These are phyloP conservation scores for Phytophthora ohioensis DNA, from an alignment of 352 stramenopile species.

Conservation along the genomic window DNA sequence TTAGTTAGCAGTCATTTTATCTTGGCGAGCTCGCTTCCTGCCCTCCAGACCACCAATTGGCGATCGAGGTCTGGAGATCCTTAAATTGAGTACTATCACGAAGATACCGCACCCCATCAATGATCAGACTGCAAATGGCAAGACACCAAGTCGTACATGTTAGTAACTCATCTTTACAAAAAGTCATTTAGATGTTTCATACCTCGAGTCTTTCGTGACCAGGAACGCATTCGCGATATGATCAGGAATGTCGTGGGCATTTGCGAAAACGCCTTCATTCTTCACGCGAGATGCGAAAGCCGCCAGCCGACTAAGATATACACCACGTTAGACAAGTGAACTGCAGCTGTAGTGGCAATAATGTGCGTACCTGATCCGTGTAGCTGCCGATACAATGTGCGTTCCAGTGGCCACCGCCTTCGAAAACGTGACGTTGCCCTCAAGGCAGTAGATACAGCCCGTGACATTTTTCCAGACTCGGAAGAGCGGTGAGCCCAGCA, in stretches of 20 bases:
- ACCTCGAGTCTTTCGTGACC: slow-evolving; percentile 70
- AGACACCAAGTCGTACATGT: slow-evolving; percentile 4
- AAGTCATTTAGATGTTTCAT: not conserved
- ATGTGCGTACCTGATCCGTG: slow-evolving; percentile 50
- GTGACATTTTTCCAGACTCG: slow-evolving; percentile 83
- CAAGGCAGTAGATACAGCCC: slow-evolving; percentile 72
- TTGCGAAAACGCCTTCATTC: slow-evolving; percentile 56
- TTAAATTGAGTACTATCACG: slow-evolving; percentile 63
- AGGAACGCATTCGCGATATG: slow-evolving; percentile 63
- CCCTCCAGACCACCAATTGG: slow-evolving; percentile 54
- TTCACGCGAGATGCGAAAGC: slow-evolving; percentile 57
- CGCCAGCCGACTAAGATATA: slow-evolving; percentile 44
- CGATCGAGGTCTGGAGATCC: slow-evolving; percentile 49
- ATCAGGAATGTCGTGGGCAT: slow-evolving; percentile 70
- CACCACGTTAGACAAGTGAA: slow-evolving; percentile 5
- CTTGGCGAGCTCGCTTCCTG: slow-evolving; percentile 6
- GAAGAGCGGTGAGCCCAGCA: slow-evolving; percentile 73
- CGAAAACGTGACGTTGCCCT: slow-evolving; percentile 68
- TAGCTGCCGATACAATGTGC: slow-evolving; percentile 62
- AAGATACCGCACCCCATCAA: slow-evolving; percentile 65
- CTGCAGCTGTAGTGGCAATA: not conserved
- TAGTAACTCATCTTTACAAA: slow-evolving; percentile 6
- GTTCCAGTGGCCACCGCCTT: slow-evolving; percentile 66
- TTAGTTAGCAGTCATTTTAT: slow-evolving; percentile 5
- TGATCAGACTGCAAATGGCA: slow-evolving; percentile 47